A percentile compares a stretch with the other conserved stretches of the same genome.
Conservation (phyloP, 768 basidiomycete species). For the Dentipellis sp. region DNA sequence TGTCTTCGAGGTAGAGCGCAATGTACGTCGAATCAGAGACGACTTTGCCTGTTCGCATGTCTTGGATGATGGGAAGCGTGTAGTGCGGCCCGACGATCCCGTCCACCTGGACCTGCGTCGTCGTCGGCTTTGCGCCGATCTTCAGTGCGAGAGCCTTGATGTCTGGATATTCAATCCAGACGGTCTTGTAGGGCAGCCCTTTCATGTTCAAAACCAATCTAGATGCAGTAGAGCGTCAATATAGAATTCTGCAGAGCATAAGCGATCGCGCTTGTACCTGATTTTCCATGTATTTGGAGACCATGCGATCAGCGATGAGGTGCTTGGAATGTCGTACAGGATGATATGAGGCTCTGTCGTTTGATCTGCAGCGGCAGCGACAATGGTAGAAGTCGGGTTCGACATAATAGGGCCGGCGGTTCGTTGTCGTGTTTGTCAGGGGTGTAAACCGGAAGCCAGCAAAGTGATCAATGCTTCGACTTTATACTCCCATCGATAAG, state of each 20-base stretch:
- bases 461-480: too few species aligned
- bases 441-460: too few species aligned
- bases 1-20: constrained; percentile 1
- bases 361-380: too few species aligned
- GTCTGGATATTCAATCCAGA: constrained; percentile 15
- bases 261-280: constrained; percentile 1
- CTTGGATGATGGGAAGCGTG: constrained; percentile 16
- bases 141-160: neutral
- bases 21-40: constrained; percentile 13
- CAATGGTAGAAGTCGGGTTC: too few species aligned
- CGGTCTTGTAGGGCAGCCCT: constrained; percentile 11
- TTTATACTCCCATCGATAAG: too few species aligned
- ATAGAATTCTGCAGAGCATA: neutral
- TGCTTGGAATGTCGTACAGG: constrained; percentile 14
- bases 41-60: constrained; percentile 1
- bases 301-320: constrained; percentile 8
- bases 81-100: constrained; percentile 5
- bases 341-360: constrained; percentile 1
- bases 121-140: constrained; percentile 3
- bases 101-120: neutral
- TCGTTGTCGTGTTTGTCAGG: too few species aligned
- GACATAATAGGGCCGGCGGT: too few species aligned
- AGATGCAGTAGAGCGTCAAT: too few species aligned
- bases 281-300: constrained; percentile 16
- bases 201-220: constrained; percentile 9